These are phyloP conservation scores for Senna siamea DNA, from an alignment of 306 rosid species.

Conservation along the genomic window DNA sequence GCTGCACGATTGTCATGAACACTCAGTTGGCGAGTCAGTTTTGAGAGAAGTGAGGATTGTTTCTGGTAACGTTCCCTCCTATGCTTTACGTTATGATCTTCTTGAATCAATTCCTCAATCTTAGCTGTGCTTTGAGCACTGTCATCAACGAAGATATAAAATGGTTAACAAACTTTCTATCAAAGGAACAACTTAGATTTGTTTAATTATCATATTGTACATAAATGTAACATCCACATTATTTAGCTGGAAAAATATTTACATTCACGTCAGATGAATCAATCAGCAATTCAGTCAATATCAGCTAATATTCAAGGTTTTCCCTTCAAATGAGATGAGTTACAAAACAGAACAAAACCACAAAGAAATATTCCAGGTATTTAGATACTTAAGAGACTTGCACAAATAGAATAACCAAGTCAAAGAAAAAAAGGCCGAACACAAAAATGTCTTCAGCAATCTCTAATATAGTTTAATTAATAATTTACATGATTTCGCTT, in stretches of 20 bases:
- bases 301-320: neutral
- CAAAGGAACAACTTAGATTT: slow-evolving; percentile 1
- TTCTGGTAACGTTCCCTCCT: slow-evolving; percentile 83
- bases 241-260: neutral
- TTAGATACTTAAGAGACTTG: too few species aligned
- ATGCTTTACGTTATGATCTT: slow-evolving; percentile 85
- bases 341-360: too few species aligned
- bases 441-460: too few species aligned
- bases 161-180: neutral
- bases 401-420: too few species aligned
- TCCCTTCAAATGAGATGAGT: neutral
- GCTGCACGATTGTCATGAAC: slow-evolving; percentile 85
- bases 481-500: neutral
- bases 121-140: slow-evolving; percentile 83
- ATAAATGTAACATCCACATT: slow-evolving; percentile 6
- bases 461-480: neutral
- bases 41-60: slow-evolving; percentile 86
- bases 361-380: too few species aligned
- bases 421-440: too few species aligned
- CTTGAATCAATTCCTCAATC: slow-evolving; percentile 90
- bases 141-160: slow-evolving; percentile 26
- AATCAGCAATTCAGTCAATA: slow-evolving; percentile 12
- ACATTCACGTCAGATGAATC: neutral
- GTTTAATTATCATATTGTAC: neutral
- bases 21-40: slow-evolving; percentile 89